Evolutionary conservation across 306 rosid species (phyloP), one percentile per base, ranked within the genome.

Genomic region (Alnus glutinosa): DNA sequence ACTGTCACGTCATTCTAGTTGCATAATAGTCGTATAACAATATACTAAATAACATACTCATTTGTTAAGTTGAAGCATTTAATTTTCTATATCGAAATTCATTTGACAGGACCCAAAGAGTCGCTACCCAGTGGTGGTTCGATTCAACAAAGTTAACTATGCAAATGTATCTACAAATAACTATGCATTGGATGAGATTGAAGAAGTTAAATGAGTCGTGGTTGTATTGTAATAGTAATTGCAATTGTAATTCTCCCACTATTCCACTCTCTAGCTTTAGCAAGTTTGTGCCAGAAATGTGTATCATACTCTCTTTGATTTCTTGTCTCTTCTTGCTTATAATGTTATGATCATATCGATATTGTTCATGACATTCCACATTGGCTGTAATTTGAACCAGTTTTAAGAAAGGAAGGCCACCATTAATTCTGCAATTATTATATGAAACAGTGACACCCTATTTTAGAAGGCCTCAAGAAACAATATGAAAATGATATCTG

Each of bases 101-200:
- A 55, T 69, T 30, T 9, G 30, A 76, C 85, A 92, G 97, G 97
- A 92, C 37, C 94, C 97, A 28, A 92, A 89, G 77, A 87, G 81
- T 74, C 90, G 97, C 19, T 92, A 92, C 85, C 97, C 97, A 39
- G 97, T 92, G 7, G 97, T 92, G 76, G 97, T 92, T 83, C 84
- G 97, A 74, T 92, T 92, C 90, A 80, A 81, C 87, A 92, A 92
- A 80, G 97, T 92, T 57, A 90, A 92, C 86, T 92, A 92, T 61
- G 97, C 97, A 67, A 92, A 90, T 62, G 93, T 92, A 82, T 92
- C 97, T 49, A 92, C 97, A 77, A 92, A 92, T 89, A 92, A 92
- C 89, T 92, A 90, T 79, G 97, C 97, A 14, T 85, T 92, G 93
- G 97, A 92, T 80, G 97, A 92, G 87, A 86, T 92, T 67, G 85